Base-by-base conservation (phyloP, 108 stramenopile species). In the Cyclotella atomus region DNA sequence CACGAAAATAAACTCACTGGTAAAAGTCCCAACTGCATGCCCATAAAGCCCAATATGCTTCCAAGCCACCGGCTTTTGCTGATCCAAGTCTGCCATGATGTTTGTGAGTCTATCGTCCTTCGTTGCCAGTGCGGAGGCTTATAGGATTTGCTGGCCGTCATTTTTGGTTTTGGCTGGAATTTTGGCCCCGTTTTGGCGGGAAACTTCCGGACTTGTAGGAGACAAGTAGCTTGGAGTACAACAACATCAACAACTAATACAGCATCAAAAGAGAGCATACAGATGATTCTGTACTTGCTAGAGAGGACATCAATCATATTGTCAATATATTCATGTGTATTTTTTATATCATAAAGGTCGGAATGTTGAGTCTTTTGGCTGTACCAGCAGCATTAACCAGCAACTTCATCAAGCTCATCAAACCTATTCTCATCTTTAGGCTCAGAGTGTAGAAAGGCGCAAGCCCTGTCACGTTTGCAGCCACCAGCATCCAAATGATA, bases 41-140 rank as follows among this genome's bases (percentile, higher is more conserved):
- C 91, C 91, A 78, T 93, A 89, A 32, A 95, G 81, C 16, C 94
- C 94, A 76, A 95, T 95, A 53, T 95, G 91, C 61, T 91, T 92
- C 94, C 94, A 95, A 25, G 68, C 69, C 3, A 56, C 43, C 28
- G 79, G 71, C 41, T 44, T 69, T 44, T 35, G 23, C 44, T 47
- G 49, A 38, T 54, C 38, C 2, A 41, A 27, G 29, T 70, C 68
- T 57, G 43, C 68, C 68, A 70, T 70, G 24, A 28, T 70, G 8
- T 61, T 19, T 61, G 38, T 41, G 38, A 9, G n/a, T n/a, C n/a
- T n/a, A n/a, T n/a, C n/a, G n/a, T n/a, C n/a, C n/a, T n/a, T n/a
- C n/a, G n/a, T n/a, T 41, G 38, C 12, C 9, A 9, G 7, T 41
- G 7, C 12, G 12, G 38, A 12, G 38, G 38, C 38, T 41, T 41